Conservation (phyloP, 805 yeast species). For the Clavispora santaluciae region DNA sequence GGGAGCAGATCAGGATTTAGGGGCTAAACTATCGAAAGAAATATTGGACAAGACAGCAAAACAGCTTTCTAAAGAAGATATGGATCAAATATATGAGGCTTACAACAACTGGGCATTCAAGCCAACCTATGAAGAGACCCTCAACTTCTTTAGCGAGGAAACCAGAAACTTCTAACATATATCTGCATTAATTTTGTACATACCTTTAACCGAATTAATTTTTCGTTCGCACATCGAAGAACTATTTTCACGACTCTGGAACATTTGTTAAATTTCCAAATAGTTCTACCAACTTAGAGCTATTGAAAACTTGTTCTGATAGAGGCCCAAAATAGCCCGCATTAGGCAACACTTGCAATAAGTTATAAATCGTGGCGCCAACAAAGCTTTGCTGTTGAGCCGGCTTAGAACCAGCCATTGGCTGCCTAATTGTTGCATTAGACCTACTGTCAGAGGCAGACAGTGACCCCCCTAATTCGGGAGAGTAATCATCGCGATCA, state of each 20-base stretch:
- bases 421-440: neutral
- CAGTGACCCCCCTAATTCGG: slow-evolving; percentile 2
- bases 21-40: slow-evolving; percentile 18
- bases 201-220: neutral
- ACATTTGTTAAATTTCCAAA: slow-evolving; percentile 27
- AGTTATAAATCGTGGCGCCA: slow-evolving; percentile 33
- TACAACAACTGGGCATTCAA: slow-evolving; percentile 84
- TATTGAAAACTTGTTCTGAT: slow-evolving; percentile 49
- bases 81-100: slow-evolving; percentile 42
- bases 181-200: neutral
- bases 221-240: slow-evolving; percentile 4
- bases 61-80: slow-evolving; percentile 53
- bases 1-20: slow-evolving; percentile 64
- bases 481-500: slow-evolving; percentile 6
- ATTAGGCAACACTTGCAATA: slow-evolving; percentile 57
- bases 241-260: slow-evolving; percentile 3
- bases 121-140: slow-evolving; percentile 41
- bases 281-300: slow-evolving; percentile 46
- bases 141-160: slow-evolving; percentile 14
- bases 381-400: slow-evolving; percentile 22
- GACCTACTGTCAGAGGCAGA: slow-evolving; percentile 2
- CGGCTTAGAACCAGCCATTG: slow-evolving; percentile 7
- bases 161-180: slow-evolving; percentile 8
- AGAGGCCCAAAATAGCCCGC: slow-evolving; percentile 47
- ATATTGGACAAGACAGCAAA: slow-evolving; percentile 42